Conservation (phyloP, 768 basidiomycete genomes). For the Suillus fuscotomentosus region DNA sequence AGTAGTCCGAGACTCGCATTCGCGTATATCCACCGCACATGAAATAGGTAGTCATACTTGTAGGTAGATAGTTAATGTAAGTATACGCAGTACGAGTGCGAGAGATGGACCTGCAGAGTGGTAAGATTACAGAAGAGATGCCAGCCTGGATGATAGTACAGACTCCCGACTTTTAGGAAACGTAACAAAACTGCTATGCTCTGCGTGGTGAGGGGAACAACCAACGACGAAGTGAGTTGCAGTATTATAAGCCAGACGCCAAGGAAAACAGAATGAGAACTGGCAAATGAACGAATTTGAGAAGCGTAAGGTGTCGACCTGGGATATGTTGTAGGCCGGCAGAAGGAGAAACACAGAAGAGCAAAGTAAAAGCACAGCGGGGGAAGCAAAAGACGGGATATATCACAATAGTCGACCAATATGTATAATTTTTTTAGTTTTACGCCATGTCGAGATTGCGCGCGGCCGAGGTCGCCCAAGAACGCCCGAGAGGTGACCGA, state of each 20-base stretch:
- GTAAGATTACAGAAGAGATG: constrained; percentile 1
- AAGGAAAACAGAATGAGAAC: constrained; percentile 3
- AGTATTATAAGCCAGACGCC: constrained; percentile 4
- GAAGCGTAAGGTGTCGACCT: constrained; percentile 20
- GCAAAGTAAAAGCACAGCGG: constrained; percentile 12
- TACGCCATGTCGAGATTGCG: constrained; percentile 6
- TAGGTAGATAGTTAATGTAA: constrained; percentile 10
- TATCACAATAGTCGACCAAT: constrained; percentile 29
- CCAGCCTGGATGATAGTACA: constrained; percentile 12
- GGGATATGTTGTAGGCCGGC: constrained; percentile 32
- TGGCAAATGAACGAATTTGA: not conserved
- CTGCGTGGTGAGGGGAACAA: not conserved
- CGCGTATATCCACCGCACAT: not conserved
- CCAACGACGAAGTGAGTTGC: not conserved
- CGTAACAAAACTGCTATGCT: not conserved
- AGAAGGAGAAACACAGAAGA: constrained; percentile 6
- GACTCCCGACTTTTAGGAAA: constrained; percentile 9
- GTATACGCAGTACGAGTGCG: constrained; percentile 7
- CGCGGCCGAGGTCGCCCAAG: not conserved
- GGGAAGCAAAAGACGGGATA: constrained; percentile 9
- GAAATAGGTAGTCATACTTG: constrained; percentile 5
- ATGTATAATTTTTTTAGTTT: constrained; percentile 38
- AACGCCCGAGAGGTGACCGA: constrained; percentile 15
- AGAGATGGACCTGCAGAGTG: constrained; percentile 6
- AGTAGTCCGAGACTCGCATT: not conserved